Evolutionary conservation across 228 moss, liverwort and hornwort species (phyloP), one percentile per base, ranked within the genome.

Genomic region (Sphagnum fallax): DNA sequence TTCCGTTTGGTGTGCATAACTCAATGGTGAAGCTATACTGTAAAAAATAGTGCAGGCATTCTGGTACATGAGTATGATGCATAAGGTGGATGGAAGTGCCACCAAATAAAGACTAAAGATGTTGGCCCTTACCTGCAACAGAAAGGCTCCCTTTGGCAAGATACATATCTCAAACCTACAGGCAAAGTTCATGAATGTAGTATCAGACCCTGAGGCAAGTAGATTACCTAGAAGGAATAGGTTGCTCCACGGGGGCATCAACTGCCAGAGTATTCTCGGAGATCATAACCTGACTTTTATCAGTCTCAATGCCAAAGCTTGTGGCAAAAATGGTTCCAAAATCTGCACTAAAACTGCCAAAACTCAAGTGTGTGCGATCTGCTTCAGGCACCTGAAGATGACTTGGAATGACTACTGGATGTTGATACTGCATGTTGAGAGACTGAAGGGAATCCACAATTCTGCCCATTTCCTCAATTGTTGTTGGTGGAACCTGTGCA

Each of bases 261-360:
- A 84, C 90, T 3, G 62, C 73, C 15, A 69, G 73, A 15, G 74
- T 57, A 6, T 65, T 60, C 63, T 98, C 93, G 52, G 72, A 73
- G 47, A 78, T 77, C 52, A 74, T 69, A 8, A 73, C 48, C 12
- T 69, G 32, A 14, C 61, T 60, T 63, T 91, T 82, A 61, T 84
- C 78, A 47, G 74, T 71, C 50, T 93, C 91, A 6, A 82, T 67
- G 5, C 73, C 88, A 73, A 87, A 87, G 68, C 75, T 82, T 6
- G 89, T 61, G 6, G 90, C 67, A 47, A 89, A 90, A 50, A 82
- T 84, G 4, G 83, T 81, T 18, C 86, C 88, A 76, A 93, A 98
- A 52, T 88, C 96, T 32, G 93, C 79, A 51, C 77, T 91, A 68
- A 98, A 93, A 79, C 93, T 98, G 10, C 98, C 98, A 65, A 98